These are phyloP conservation scores for Penicillium sp. DNA, from an alignment of 2,329 filamentous ascomycete species.

Conservation along the genomic window DNA sequence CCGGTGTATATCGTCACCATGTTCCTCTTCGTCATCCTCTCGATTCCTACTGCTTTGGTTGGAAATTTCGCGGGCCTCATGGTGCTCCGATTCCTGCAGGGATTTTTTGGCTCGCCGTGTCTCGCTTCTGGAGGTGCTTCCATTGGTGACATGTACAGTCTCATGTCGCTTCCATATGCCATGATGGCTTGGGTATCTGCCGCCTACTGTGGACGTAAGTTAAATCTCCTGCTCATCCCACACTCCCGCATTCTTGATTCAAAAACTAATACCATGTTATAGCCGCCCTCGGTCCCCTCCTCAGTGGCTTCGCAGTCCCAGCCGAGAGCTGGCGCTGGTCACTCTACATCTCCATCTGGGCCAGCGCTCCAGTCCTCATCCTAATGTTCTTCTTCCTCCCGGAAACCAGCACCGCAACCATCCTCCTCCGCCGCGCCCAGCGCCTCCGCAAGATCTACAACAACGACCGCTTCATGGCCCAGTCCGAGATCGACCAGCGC, in stretches of 20 bases:
- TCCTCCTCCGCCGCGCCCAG: slow-evolving; percentile 63
- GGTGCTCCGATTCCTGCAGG: slow-evolving; percentile 65
- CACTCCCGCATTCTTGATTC: neutral
- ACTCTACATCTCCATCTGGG: slow-evolving; percentile 61
- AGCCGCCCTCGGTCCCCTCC: slow-evolving; percentile 63
- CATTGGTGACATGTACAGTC: slow-evolving; percentile 52
- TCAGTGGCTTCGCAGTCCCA: slow-evolving; percentile 63
- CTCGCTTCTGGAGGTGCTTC: slow-evolving; percentile 60
- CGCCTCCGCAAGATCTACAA: slow-evolving; percentile 64
- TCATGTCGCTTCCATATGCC: slow-evolving; percentile 60
- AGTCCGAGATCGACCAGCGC: slow-evolving; percentile 64
- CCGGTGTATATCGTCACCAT: slow-evolving; percentile 69
- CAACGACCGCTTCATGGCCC: slow-evolving; percentile 58
- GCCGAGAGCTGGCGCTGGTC: slow-evolving; percentile 60
- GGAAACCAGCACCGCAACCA: slow-evolving; percentile 63
- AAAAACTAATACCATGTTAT: slow-evolving; percentile 7
- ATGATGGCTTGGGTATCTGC: slow-evolving; percentile 61
- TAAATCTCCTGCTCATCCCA: no score
- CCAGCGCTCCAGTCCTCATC: slow-evolving; percentile 58
- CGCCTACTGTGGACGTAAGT: slow-evolving; percentile 44
- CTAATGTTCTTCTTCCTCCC: slow-evolving; percentile 65
- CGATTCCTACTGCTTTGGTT: slow-evolving; percentile 64
- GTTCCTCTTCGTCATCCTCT: slow-evolving; percentile 67
- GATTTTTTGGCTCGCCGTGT: slow-evolving; percentile 67
- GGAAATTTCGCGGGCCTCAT: slow-evolving; percentile 65